Base-by-base conservation (phyloP, 768 basidiomycete genomes). In the Calocybe cyanea region DNA sequence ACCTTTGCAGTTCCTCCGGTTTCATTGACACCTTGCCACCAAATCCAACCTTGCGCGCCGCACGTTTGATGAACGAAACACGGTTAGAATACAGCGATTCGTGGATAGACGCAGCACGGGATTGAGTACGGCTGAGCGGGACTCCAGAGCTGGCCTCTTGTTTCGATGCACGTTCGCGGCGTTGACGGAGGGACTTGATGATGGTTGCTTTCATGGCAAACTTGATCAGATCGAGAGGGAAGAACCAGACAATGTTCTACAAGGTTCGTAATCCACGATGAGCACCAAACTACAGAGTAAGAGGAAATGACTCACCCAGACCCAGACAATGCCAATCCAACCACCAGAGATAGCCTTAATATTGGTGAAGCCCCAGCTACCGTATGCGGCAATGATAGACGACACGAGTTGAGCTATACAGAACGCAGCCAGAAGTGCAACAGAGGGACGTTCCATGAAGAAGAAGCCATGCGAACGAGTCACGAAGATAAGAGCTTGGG, bases 301-400 rank as follows among this genome's bases (percentile, higher is more conserved):
- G 9, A 45, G 40, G 31, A 21, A 33, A 41, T 45, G 4, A 78
- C 85, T 33, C 71, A 91, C 90, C 90, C 91, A 93, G 54, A 94
- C 78, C 94, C 94, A 97, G 48, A 95, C 77, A 54, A 98, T 93
- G 70, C 94, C 95, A 54, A 97, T 90, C 94, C 94, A 97, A 20
- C 84, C 88, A 62, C 89, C 94, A 50, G 87, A 89, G 63, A 97
- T 83, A 18, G 70, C 61, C 25, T 72, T 64, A 53, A 97, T 88
- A 43, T 84, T 63, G 25, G 93, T 94, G 80, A 98, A 98, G 65
- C 89, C 87, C 88, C 88, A 96, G 77, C 96, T 61, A 57, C 77
- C 94, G 67, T 86, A 98, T 9, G 75, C 91, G 38, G 94, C 94
- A 55, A 98, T 97, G 74, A 98, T 94, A 32, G 91, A 89, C 1